These are phyloP conservation scores for Leptodontidium sp. DNA, from an alignment of 2,329 filamentous ascomycete genomes.

Conservation along the genomic window DNA sequence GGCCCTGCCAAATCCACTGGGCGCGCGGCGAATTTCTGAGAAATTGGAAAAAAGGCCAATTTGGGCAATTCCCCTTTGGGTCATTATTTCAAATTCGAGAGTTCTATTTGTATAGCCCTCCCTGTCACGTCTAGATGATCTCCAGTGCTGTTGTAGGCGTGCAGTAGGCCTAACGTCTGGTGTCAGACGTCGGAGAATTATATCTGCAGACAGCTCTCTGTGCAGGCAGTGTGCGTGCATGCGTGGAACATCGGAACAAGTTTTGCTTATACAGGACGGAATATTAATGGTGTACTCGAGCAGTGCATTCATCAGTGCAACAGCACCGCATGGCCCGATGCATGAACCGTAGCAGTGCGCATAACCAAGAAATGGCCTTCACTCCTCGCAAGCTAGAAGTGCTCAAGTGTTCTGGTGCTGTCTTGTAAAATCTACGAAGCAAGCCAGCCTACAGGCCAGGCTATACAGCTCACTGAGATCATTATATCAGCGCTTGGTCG, in stretches of 20 bases:
- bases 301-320: slow-evolving; percentile 1
- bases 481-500: slow-evolving; percentile 9
- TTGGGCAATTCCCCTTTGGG: background rate
- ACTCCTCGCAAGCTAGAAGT: background rate
- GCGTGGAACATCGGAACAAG: slow-evolving; percentile 1
- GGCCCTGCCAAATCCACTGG: background rate
- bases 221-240: slow-evolving; percentile 10
- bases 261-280: slow-evolving; percentile 12
- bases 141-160: slow-evolving; percentile 5
- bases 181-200: slow-evolving; percentile 25
- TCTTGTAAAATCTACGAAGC: slow-evolving; percentile 12
- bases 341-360: slow-evolving; percentile 13
- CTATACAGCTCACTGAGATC: background rate
- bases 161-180: slow-evolving; percentile 8
- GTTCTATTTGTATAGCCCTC: background rate
- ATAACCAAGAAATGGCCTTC: background rate
- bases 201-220: background rate
- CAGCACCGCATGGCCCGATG: slow-evolving; percentile 12
- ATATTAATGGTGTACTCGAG: slow-evolving; percentile 2
- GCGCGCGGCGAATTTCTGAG: background rate
- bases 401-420: background rate
- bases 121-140: background rate
- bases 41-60: slow-evolving; percentile 1
- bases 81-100: background rate
- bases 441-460: background rate